Base-by-base conservation (phyloP, 495 filamentous ascomycete species). In the Aspergillus sclerotioniger region DNA sequence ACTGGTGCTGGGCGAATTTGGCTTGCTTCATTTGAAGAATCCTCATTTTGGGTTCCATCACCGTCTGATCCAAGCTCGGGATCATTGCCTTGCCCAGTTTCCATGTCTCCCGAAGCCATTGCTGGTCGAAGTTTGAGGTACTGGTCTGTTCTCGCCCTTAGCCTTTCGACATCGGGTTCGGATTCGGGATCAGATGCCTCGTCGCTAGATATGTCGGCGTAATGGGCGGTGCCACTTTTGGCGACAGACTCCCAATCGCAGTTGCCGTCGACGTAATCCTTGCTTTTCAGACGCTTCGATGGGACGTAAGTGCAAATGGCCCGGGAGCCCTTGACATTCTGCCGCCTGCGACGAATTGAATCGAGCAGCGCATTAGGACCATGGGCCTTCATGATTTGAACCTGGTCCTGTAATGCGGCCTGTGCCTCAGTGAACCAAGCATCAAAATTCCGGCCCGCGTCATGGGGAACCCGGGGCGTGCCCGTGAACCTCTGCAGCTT, bases 391-490 rank as follows among this genome's bases (percentile, higher is more conserved):
- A 84, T 60, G 10, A 64, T 53, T 3, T 70, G 56, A 6, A 85
- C 67, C 35, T 80, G 72, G 1, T 68, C 65, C n/a, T 58, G 69
- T 21, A 87, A 57, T 16, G 71, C 68, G 2, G 41, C 50, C 4
- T 68, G 59, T 2, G 81, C 78, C 51, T 70, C 70, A 19, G 71
- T 56, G 45, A 84, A 78, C 86, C 86, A 89, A 41, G 72, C 67
- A 35, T 75, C 72, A 53, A 82, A 85, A 15, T 69, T 70, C 0
- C 82, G 72, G 9, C 74, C 79, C 61, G 70, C 64, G 10, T 65
- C 73, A 2, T 58, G 43, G 8, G 78, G 76, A 29, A 67, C 66
- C 21, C 66, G 59, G n/a, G 79, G 73, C 33, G 78, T 69, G 12
- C 79, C 82, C 1, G 82, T 76, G 55, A 88, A 82, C 10, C 67